Evolutionary conservation across 192 early-diverging fungal genomes (phyloP), one percentile per base, ranked within the genome.

Genomic region (Backusella circina): DNA sequence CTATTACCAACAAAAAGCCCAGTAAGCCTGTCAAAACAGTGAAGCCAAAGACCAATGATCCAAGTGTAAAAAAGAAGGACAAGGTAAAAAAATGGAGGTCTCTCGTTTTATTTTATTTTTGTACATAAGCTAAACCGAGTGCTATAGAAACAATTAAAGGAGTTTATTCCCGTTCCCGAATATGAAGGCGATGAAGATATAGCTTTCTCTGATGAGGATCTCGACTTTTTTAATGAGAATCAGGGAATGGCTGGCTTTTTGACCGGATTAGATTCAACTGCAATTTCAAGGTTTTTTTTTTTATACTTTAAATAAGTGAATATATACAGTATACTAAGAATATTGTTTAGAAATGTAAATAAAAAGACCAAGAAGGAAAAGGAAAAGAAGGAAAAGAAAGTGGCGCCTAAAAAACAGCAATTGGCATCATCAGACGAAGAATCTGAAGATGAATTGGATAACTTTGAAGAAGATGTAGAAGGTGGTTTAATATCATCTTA

Each of bases 171-270:
- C 8, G 80, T 82, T 18, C 85, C 84, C 12, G 79, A 77, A 73
- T 67, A 79, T 66, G 85, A 86, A 28, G 44, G 44, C 18, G 85
- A 84, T 30, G 85, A 91, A 15, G 93, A 94, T 72, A 67, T 90
- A 37, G 82, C 82, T 18, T 74, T 95, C 31, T 90, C 86, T 44
- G 92, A 94, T 30, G 88, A 93, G 47, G 94, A 95, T 82, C 72
- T 93, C 72, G 89, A 88, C 39, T 87, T 95, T 50, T 87, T 95
- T 61, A 84, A 87, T 10, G 90, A 94, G 71, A 88, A 92, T 73
- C 84, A 88, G 28, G 80, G 78, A 28, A 85, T 85, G 72, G 81
- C 87, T 5, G 75, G 83, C 16, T 95, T 95, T 80, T 80, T 95
- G 78, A 82, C 73, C 37, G 80, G 84, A 36, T 81, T 94, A 80